Percentiles rank a stretch among this genome's conserved stretches.
Evolutionary conservation across 2,329 filamentous ascomycete genomes (phyloP).

Genomic region (Aspergillus spinulosporus): DNA sequence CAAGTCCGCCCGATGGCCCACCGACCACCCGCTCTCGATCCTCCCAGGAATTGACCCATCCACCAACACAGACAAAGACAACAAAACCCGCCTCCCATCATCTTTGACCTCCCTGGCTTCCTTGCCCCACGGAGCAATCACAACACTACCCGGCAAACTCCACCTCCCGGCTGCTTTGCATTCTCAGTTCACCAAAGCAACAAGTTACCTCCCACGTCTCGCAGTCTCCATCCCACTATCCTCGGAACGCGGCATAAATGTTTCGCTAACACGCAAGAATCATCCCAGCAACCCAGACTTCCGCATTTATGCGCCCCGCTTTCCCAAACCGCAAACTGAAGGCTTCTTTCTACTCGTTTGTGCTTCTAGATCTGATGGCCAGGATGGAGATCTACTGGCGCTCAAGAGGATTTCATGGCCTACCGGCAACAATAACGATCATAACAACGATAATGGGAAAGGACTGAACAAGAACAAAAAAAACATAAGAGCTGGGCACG

Average conservation of each 20-base stretch:
- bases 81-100: constrained; percentile 26
- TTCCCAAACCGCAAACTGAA: constrained; percentile 92
- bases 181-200: constrained; percentile 55
- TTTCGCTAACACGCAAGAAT: constrained; percentile 66
- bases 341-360: constrained; percentile 86
- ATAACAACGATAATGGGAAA: constrained; percentile 22
- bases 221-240: constrained; percentile 61
- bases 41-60: constrained; percentile 65
- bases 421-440: constrained; percentile 27
- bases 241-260: constrained; percentile 61
- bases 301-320: constrained; percentile 80
- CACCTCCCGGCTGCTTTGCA: constrained; percentile 26
- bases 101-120: constrained; percentile 36
- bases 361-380: constrained; percentile 36
- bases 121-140: constrained; percentile 28
- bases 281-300: constrained; percentile 63
- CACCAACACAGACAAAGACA: constrained; percentile 17
- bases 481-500: constrained; percentile 10
- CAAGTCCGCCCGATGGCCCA: constrained; percentile 89
- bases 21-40: constrained; percentile 75
- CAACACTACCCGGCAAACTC: constrained; percentile 31
- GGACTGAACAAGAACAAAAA: neutral
- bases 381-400: constrained; percentile 74
- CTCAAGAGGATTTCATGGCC: constrained; percentile 84
- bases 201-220: constrained; percentile 69